Evolutionary conservation across 208 protist genomes (phyloP), one percentile per base, ranked within the genome.

Genomic region (Herpetomonas tarakana): DNA sequence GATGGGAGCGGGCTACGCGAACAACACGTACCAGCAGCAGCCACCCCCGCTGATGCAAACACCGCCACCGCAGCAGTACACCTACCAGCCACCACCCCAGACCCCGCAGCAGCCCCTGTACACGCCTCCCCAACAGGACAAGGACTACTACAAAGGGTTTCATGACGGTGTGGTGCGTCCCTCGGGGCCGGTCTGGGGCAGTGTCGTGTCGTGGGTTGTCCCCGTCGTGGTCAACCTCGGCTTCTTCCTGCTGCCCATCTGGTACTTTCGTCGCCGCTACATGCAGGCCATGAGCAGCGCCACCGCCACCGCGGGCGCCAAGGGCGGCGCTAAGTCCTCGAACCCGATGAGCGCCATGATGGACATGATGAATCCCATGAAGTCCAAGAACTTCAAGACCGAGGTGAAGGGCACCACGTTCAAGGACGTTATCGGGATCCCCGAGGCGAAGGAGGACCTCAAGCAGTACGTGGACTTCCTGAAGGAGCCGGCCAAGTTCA

Each of bases 381-480:
- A 93, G 72, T 27, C 83, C 22, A 88, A 86, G 65, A 80, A 96
- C 61, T 97, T 90, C 62, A 78, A 80, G 54, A 86, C 86, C 2
- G 83, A 92, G 58, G 78, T 94, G 38, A 97, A 94, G 58, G 81
- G 76, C 18, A 94, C 87, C 12, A 94, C 70, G 22, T 96, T 96
- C 68, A 83, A 87, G 52, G 97, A 99, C 71, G 95, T 99, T 21
- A 98, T 96, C 46, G 98, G 98, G 38, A 90, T 98, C 35, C 93
- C 96, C 3, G 98, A 99, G 66, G 98, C 98, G 4, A 99, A 99
- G 71, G 83, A 96, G 29, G 98, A 99, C 57, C 85, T 99, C 44
- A 91, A 96, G 81, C 97, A 99, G 85, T 98, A 99, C 80, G 98
- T 99, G 14, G 93, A 98, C 57, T 99, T 99, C 71, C 75, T 99